Evolutionary conservation across 2,329 filamentous ascomycete genomes (phyloP), one percentile per base, ranked within the genome.

Genomic region (Lomentospora prolificans): DNA sequence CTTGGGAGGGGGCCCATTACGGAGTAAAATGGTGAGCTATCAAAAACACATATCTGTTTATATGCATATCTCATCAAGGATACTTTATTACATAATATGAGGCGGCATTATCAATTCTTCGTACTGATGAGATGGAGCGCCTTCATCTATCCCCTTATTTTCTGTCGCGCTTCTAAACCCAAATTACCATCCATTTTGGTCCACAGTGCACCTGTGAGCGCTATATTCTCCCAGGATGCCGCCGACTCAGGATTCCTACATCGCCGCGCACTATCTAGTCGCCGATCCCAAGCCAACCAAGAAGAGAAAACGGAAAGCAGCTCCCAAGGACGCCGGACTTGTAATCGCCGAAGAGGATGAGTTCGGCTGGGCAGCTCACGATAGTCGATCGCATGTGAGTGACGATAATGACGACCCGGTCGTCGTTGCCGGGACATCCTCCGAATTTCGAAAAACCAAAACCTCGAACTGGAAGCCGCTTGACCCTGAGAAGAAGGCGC

Each of bases 401-500:
- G 76, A 80, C 27, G 78, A 81, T 53, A 77, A 81, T 4, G 80
- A 85, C 59, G 68, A 64, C 1, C 72, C 73, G 1, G 69, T 78
- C 3, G 72, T 73, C 2, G 72, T 83, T 4, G 71, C 74, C 0
- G 76, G 79, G 12, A 71, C 72, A 5, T 76, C 75, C 9, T 75
- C 80, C 50, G 82, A 86, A 61, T 89, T 92, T 63, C 82, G 87
- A 31, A 85, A 84, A 66, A 72, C 84, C 9, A 95, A 90, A 65
- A 90, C 88, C 64, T 91, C 83, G 52, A 79, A 76, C 55, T 96
- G 91, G 91, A 92, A n/a, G n/a, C n/a, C n/a, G n/a, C n/a, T n/a
- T n/a, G 88, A 66, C 81, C 78, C 6, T 68, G 96, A 53, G 82
- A 82, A 41, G 64, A 69, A 66, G 60, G 69, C 66, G 56, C 64